These are phyloP conservation scores for Trichoderma gracile DNA, from an alignment of 2,329 filamentous ascomycete species.

Conservation along the genomic window DNA sequence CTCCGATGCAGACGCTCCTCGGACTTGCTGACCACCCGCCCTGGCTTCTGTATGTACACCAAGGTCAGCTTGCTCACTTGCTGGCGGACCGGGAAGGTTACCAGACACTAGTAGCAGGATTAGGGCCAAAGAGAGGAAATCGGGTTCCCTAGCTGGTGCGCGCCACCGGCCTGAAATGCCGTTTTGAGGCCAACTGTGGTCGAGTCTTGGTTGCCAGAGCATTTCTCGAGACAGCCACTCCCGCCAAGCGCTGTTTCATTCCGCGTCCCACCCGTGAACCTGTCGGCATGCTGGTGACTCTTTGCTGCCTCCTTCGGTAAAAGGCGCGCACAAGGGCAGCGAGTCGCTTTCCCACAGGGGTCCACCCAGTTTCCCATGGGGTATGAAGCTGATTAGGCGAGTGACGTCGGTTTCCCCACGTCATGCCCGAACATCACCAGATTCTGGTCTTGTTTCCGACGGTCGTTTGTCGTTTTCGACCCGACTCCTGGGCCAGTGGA, in stretches of 20 bases:
- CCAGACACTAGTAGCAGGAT: constrained; percentile 5
- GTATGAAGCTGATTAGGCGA: constrained; percentile 3
- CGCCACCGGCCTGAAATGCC: constrained; percentile 1
- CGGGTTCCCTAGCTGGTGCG: constrained; percentile 16
- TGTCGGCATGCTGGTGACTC: constrained; percentile 5
- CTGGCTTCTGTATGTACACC: background rate
- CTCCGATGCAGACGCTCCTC: background rate
- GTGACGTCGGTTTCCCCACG: constrained; percentile 28
- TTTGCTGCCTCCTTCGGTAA: background rate
- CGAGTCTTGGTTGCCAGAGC: background rate
- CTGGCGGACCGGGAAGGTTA: constrained; percentile 2
- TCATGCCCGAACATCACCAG: background rate
- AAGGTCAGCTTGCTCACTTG: background rate
- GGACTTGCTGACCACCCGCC: background rate
- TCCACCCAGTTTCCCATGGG: constrained; percentile 6
- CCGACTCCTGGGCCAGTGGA: background rate
- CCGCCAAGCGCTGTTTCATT: too few relatives aligned
- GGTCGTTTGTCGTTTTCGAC: background rate
- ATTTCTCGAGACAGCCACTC: background rate
- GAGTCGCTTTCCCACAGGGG: background rate
- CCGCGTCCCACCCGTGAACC: background rate
- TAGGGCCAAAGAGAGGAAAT: constrained; percentile 7
- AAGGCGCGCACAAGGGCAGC: background rate
- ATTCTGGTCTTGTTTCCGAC: background rate
- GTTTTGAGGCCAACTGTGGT: background rate